Evolutionary conservation across 2,329 filamentous ascomycete genomes (phyloP).

Genomic region (Sphaerulina vaccinii): DNA sequence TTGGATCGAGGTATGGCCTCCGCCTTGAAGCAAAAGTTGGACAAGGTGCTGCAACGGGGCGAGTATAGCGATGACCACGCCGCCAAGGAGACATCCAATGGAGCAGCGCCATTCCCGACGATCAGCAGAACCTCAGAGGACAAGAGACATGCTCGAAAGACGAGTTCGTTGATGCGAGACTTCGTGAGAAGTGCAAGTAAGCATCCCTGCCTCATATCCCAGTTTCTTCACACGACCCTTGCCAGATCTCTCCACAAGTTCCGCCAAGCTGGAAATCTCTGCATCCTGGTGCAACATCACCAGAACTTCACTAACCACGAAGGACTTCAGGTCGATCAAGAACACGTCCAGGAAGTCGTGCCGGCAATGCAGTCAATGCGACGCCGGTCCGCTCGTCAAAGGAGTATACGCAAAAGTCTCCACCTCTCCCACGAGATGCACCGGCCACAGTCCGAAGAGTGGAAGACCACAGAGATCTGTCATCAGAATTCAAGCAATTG

Average conservation of each 20-base stretch:
- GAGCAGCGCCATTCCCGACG: not conserved
- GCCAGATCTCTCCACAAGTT: not conserved
- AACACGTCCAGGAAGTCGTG: not conserved
- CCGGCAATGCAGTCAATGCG: not conserved
- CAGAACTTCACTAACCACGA: constrained; percentile 3
- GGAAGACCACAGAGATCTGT: constrained; percentile 6
- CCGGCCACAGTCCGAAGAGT: not conserved
- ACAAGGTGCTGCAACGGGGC: constrained; percentile 15
- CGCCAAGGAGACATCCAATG: not conserved
- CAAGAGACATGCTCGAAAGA: constrained; percentile 8
- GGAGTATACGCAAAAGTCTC: constrained; percentile 5
- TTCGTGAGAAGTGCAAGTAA: constrained; percentile 11
- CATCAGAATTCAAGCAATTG: constrained; percentile 6
- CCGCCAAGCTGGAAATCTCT: not conserved
- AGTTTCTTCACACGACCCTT: not conserved
- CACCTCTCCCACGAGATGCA: not conserved
- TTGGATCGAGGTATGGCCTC: constrained; percentile 10
- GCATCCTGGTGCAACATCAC: not conserved
- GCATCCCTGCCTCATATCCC: not conserved
- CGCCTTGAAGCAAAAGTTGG: constrained; percentile 18
- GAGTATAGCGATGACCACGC: constrained; percentile 6
- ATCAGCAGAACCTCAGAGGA: constrained; percentile 6
- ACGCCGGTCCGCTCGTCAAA: not conserved
- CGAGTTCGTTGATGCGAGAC: constrained; percentile 4
- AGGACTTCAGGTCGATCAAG: constrained; percentile 2